Percentiles rank a stretch among this genome's conserved stretches.
These are phyloP conservation scores for Verticillium dahliae DNA, from an alignment of 2,329 filamentous ascomycete species.

Conservation along the genomic window DNA sequence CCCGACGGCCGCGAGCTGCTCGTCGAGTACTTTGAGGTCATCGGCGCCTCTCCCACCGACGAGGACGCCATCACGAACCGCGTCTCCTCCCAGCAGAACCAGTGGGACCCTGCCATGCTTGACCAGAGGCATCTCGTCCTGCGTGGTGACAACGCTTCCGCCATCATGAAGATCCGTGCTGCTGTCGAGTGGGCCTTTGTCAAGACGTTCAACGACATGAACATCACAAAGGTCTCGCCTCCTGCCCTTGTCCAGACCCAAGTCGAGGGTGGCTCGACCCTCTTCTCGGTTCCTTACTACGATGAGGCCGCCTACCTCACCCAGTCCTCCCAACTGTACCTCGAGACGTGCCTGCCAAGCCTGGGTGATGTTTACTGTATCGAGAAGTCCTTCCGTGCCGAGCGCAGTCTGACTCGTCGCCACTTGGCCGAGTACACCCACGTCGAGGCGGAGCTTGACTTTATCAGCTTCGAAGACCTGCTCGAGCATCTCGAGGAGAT, in stretches of 20 bases:
- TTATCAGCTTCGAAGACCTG: constrained; percentile 86
- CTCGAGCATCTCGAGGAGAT: constrained; percentile 81
- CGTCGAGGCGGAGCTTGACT: constrained; percentile 93
- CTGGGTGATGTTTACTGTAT: constrained; percentile 97
- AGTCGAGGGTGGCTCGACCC: constrained; percentile 85
- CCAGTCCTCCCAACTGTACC: constrained; percentile 94
- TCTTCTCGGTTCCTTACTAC: constrained; percentile 88
- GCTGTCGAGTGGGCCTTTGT: constrained; percentile 77
- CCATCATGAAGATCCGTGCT: constrained; percentile 81
- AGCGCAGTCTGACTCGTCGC: constrained; percentile 89
- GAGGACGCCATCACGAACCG: constrained; percentile 88
- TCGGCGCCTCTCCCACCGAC: constrained; percentile 73
- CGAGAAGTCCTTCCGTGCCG: constrained; percentile 96
- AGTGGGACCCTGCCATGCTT: constrained; percentile 58
- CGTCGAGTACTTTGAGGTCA: constrained; percentile 81
- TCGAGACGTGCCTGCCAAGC: constrained; percentile 87
- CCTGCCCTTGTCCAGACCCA: constrained; percentile 92
- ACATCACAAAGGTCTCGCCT: constrained; percentile 77
- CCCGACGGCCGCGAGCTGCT: constrained; percentile 83
- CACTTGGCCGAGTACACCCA: constrained; percentile 96
- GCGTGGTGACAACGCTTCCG: constrained; percentile 75
- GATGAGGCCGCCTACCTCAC: constrained; percentile 87
- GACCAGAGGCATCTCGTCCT: constrained; percentile 81
- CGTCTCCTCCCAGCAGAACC: constrained; percentile 40
- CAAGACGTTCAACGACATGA: constrained; percentile 68